Evolutionary conservation across 257 asterid genomes (phyloP), one percentile per base, ranked within the genome.

Genomic region (Solanum chaucha): DNA sequence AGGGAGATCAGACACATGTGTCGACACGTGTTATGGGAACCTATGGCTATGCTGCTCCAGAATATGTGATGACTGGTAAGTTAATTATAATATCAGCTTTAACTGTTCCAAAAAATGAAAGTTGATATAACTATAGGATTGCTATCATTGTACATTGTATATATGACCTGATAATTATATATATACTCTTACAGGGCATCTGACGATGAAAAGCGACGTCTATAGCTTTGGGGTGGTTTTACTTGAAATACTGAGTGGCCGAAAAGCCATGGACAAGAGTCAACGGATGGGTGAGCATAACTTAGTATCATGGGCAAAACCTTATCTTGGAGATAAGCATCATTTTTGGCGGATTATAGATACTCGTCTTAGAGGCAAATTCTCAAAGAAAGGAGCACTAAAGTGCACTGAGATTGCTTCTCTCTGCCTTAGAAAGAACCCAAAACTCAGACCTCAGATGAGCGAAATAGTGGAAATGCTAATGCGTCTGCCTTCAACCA

Each of bases 11-110:
- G 85, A 96, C 97, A 0, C 98, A 96, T 14, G 98, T 96, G 34
- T 94, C 98, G 11, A 96, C 98, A 8, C 93, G 97, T 26, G 97
- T 94, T 61, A 92, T 96, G 98, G 98, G 98, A 80, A 94, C 98
- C 17, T 89, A 93, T 9, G 98, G 98, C 84, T 96, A 96, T 83
- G 98, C 98, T 83, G 98, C 98, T 10, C 98, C 97, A 0, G 96
- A 96, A 78, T 94, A 95, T 87, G 94, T 94, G 61, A 94, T 92
- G 95, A 93, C 97, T 36, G 98, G 98, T 93, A 68, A 82, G 88
- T 41, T 41, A 61, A 28, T 44, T 14, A 48, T 51, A 51, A 51
- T 15, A 15, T 51, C 61, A 51, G 10, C 61, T 55, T 55, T 17
- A 17, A 51, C 61, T 55, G 0, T 55, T 55, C 64, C 64, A 17